Conservation (phyloP, 352 stramenopile genomes). For the Globisporangium paroecandrum region DNA sequence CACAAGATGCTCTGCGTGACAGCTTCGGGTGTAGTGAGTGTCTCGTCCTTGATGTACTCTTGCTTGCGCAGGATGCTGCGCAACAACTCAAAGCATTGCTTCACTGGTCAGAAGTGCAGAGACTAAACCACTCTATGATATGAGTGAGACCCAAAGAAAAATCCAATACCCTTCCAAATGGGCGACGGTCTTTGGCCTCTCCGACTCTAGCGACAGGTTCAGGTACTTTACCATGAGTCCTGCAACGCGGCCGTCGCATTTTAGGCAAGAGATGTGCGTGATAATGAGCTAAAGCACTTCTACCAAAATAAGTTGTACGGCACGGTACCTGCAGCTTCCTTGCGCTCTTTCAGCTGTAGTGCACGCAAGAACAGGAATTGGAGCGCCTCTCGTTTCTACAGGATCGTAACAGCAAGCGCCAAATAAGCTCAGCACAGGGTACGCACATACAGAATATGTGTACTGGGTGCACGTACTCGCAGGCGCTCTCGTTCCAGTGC, state of each 20-base stretch:
- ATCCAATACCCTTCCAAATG: constrained; percentile 33
- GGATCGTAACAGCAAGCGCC: neutral
- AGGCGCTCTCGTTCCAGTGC: constrained; percentile 40
- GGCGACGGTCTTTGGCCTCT: constrained; percentile 29
- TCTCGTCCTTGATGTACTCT: constrained; percentile 41
- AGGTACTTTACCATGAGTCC: constrained; percentile 35
- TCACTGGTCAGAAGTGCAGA: neutral
- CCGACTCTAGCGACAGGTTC: constrained; percentile 21
- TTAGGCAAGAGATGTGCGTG: neutral
- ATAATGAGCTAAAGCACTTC: neutral
- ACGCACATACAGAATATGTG: neutral
- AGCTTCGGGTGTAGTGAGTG: constrained; percentile 28
- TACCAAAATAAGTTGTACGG: neutral
- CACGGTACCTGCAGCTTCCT: constrained; percentile 32
- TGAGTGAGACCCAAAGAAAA: neutral
- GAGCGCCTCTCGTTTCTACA: constrained; percentile 32
- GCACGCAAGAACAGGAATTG: constrained; percentile 44
- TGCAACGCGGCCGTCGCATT: constrained; percentile 4
- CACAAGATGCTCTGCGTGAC: constrained; percentile 31
- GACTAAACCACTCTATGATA: neutral
- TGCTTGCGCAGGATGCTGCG: constrained; percentile 41
- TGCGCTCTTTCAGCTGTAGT: constrained; percentile 30
- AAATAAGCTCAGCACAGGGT: neutral
- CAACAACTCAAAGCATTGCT: neutral
- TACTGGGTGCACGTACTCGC: constrained; percentile 23